These are phyloP conservation scores for Dimocarpus longan DNA, from an alignment of 345 rosid genomes.

Conservation along the genomic window DNA sequence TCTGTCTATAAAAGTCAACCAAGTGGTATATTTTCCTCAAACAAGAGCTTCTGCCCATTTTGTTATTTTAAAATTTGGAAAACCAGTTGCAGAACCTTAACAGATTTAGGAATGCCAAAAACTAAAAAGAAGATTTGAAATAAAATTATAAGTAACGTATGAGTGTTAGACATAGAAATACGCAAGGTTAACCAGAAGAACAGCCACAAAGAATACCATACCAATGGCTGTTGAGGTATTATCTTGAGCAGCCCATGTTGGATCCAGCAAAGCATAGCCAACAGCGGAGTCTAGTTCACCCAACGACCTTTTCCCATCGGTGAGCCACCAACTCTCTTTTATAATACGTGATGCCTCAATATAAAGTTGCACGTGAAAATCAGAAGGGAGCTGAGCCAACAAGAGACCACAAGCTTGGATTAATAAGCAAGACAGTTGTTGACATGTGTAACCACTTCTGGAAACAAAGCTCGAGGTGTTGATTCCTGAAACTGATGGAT, in stretches of 20 bases:
- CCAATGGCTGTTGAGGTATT: conserved; percentile 97
- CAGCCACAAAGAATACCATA: conserved; percentile 29
- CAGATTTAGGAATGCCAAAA: conserved; percentile 8
- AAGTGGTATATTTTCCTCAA: not conserved
- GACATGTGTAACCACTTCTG: conserved; percentile 94
- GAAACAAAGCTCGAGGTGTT: conserved; percentile 86
- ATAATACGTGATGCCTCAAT: conserved; percentile 75
- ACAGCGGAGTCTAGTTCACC: conserved; percentile 89
- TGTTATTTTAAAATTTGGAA: not conserved
- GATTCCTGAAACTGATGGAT: conserved; percentile 74
- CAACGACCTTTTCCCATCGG: conserved; percentile 72
- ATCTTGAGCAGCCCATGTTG: conserved; percentile 99
- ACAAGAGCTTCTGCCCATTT: not conserved
- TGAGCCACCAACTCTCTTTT: conserved; percentile 97
- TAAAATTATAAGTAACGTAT: not conserved
- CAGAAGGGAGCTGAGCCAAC: conserved; percentile 93
- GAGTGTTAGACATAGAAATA: not conserved
- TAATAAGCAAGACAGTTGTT: conserved; percentile 90
- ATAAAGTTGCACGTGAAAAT: conserved; percentile 85
- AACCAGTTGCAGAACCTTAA: not conserved
- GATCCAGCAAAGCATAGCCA: conserved; percentile 94
- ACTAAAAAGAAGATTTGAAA: conserved; percentile 8
- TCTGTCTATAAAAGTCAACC: not conserved
- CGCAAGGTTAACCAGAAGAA: not conserved
- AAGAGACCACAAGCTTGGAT: conserved; percentile 97